phyloP scores from a whole-genome alignment of 352 stramenopile genomes.

The Phytophthora pluvialis region DNA sequence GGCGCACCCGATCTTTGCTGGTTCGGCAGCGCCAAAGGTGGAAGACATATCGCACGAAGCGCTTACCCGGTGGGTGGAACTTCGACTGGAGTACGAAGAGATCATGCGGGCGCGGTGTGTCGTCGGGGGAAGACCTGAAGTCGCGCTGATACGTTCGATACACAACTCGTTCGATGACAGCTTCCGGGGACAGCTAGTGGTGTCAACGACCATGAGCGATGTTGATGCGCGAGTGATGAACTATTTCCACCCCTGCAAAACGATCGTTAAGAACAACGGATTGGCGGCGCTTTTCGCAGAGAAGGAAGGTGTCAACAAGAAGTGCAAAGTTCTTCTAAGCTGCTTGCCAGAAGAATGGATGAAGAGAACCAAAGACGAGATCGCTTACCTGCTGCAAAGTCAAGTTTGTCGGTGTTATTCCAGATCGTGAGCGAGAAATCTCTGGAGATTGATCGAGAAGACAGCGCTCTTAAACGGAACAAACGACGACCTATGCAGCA shows the following conservation, averaged over 20 bases:
- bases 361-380: slow-evolving; percentile 16
- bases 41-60: slow-evolving; percentile 25
- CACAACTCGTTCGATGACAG: slow-evolving; percentile 18
- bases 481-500: background rate
- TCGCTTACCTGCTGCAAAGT: slow-evolving; percentile 9
- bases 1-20: slow-evolving; percentile 18
- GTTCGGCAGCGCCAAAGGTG: slow-evolving; percentile 11
- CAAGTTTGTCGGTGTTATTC: slow-evolving; percentile 11
- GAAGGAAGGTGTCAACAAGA: slow-evolving; percentile 16
- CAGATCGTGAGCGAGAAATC: slow-evolving; percentile 16
- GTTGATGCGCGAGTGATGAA: slow-evolving; percentile 20
- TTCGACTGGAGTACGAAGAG: slow-evolving; percentile 23
- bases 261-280: slow-evolving; percentile 18
- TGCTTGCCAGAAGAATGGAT: slow-evolving; percentile 9
- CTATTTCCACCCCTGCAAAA: slow-evolving; percentile 23
- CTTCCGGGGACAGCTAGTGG: slow-evolving; percentile 14
- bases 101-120: slow-evolving; percentile 19
- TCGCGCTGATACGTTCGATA: slow-evolving; percentile 13
- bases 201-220: slow-evolving; percentile 8
- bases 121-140: slow-evolving; percentile 18
- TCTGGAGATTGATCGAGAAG: slow-evolving; percentile 13
- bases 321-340: slow-evolving; percentile 18
- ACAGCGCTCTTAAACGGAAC: slow-evolving; percentile 3
- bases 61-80: slow-evolving; percentile 25
- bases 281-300: slow-evolving; percentile 7